phyloP scores from a whole-genome alignment of 2,329 filamentous ascomycete genomes.

The Scolecobasidium constrictum region DNA sequence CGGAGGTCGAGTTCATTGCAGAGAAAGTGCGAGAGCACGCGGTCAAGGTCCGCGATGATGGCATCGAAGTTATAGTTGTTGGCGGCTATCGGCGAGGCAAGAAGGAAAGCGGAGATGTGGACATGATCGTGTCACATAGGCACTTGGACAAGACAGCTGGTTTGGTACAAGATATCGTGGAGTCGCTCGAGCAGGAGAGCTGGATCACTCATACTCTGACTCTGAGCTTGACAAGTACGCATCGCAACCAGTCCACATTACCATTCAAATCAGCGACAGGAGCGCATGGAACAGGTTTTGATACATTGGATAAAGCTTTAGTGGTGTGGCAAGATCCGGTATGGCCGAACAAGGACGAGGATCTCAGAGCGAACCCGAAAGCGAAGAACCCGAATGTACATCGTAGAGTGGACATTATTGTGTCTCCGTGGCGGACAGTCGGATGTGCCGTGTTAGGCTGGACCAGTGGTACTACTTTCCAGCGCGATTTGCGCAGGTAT shows the following conservation, averaged over 20 bases:
- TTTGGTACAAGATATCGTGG: constrained; percentile 64
- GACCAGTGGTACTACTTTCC: constrained; percentile 81
- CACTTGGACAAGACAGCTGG: constrained; percentile 55
- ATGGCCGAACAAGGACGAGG: constrained; percentile 27
- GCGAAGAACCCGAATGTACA: constrained; percentile 62
- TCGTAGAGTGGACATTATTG: constrained; percentile 82
- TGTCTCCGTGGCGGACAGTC: constrained; percentile 77
- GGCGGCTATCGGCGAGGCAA: constrained; percentile 79
- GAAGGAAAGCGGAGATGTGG: constrained; percentile 64
- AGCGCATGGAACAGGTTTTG: constrained; percentile 74
- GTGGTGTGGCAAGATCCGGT: constrained; percentile 78
- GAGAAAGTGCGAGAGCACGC: constrained; percentile 55
- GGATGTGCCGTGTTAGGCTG: constrained; percentile 84
- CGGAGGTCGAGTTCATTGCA: constrained; percentile 63
- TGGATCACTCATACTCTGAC: constrained; percentile 76
- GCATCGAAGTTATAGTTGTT: constrained; percentile 53
- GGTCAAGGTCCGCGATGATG: constrained; percentile 43
- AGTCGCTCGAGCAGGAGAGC: constrained; percentile 53
- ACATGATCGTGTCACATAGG: constrained; percentile 72
- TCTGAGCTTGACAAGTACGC: constrained; percentile 57
- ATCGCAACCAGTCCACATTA: constrained; percentile 57
- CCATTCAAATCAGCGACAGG: constrained; percentile 37
- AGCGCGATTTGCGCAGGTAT: constrained; percentile 74
- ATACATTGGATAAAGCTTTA: constrained; percentile 81
- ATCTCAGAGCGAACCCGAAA: constrained; percentile 22